phyloP scores from a whole-genome alignment of 495 filamentous ascomycete genomes.

The Lasiosphaeriaceae sp. region DNA sequence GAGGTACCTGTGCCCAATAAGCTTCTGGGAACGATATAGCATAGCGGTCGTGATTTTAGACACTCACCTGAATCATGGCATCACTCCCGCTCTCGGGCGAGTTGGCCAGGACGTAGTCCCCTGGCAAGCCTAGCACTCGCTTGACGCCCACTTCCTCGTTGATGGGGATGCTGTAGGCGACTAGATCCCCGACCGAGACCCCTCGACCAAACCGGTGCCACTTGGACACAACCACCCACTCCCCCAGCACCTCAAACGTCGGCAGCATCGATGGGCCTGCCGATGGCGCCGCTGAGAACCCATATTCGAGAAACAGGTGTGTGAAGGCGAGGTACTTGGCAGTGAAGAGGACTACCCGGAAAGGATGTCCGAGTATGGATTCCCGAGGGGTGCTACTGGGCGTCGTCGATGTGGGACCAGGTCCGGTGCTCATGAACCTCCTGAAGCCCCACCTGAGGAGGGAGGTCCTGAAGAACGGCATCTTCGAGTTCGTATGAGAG shows the following conservation, averaged over 20 bases:
- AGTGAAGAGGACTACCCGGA: slow-evolving; percentile 31
- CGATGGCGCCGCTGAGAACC: slow-evolving; percentile 47
- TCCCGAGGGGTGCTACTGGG: neutral
- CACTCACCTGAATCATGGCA: slow-evolving; percentile 72
- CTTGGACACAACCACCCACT: slow-evolving; percentile 64
- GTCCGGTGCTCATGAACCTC: neutral
- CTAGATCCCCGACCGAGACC: slow-evolving; percentile 78
- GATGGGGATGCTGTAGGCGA: slow-evolving; percentile 70
- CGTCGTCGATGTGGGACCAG: neutral
- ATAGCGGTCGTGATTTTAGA: neutral
- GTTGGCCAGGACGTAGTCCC: slow-evolving; percentile 82
- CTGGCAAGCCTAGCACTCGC: slow-evolving; percentile 79
- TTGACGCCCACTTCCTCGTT: slow-evolving; percentile 67
- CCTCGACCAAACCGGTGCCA: slow-evolving; percentile 62
- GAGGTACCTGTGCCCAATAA: slow-evolving; percentile 60
- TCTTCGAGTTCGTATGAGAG: neutral
- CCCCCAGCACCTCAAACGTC: slow-evolving; percentile 61
- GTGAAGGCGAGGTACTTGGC: slow-evolving; percentile 44
- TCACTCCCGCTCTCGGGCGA: slow-evolving; percentile 45
- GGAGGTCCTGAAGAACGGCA: neutral
- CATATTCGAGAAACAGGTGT: slow-evolving; percentile 59
- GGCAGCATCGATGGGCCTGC: slow-evolving; percentile 78
- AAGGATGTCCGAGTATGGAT: slow-evolving; percentile 29
- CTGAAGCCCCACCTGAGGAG: neutral
- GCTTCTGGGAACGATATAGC: neutral